Conservation (phyloP, 257 asterid genomes). For the Catharanthus roseus region DNA sequence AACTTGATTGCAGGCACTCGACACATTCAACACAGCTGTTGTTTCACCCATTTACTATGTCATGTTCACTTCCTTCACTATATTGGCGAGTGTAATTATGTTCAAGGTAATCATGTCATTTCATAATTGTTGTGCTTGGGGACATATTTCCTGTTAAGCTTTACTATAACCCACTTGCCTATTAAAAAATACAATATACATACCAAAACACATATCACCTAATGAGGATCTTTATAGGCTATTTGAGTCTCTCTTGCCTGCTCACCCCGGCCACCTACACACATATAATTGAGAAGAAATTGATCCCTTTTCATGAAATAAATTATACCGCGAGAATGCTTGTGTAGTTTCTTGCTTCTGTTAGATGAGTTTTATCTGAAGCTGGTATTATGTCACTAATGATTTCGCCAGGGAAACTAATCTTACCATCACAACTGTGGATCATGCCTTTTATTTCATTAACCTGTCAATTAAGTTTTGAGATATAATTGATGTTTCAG, state of each 20-base stretch:
- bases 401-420: background rate
- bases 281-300: background rate
- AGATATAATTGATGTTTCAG: slow-evolving; percentile 30
- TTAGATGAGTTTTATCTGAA: too few species aligned
- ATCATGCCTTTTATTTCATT: background rate
- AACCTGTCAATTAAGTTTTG: background rate
- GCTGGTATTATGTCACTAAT: too few species aligned
- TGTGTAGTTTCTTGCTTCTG: background rate
- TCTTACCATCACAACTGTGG: background rate
- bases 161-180: too few species aligned
- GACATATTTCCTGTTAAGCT: background rate
- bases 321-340: background rate
- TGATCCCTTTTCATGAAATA: background rate
- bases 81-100: slow-evolving; percentile 96
- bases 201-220: too few species aligned
- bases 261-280: background rate
- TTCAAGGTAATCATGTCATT: slow-evolving; percentile 69
- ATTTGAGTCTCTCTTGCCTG: background rate
- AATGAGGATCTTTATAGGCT: too few species aligned
- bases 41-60: slow-evolving; percentile 95
- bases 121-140: background rate
- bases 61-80: slow-evolving; percentile 93
- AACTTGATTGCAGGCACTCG: slow-evolving; percentile 78
- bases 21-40: slow-evolving; percentile 96
- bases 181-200: too few species aligned